Evolutionary conservation across 2,329 filamentous ascomycete species (phyloP), one percentile per base, ranked within the genome.

Genomic region (Zymoseptoria crescenta): DNA sequence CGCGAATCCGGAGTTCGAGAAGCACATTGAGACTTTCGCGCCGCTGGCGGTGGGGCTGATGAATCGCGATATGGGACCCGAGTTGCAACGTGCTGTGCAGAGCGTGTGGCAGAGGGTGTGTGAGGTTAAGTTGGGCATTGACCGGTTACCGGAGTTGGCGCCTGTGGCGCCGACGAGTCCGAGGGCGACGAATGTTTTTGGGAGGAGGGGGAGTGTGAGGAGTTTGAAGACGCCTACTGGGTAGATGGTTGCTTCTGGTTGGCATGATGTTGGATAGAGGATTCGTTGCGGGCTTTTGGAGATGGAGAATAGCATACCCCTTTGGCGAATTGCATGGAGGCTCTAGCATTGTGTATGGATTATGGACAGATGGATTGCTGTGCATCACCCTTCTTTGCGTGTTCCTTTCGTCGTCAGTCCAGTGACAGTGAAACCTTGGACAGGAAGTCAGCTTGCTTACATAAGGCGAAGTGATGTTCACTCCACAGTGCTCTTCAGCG

Each of bases 1-100:
- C 77, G 89, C 91, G 0, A 81, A 84, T 19, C 81, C 86, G 24
- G 89, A 89, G 50, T 99, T 99, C 68, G 83, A 83, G 56, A 85
- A 86, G 59, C 87, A 97, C 68, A 82, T 96, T 7, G 80, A 83
- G 52, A 85, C 85, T 3, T 97, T 99, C 74, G 96, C 96, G 70
- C 91, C 92, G 2, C 78, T 96, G 16, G 84, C 86, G 3, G 85
- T 97, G 0, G 91, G 95, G 56, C 77, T 99, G 16, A 79, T 99
- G 57, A 84, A 82, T 62, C 89, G 90, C 61, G 93, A 97, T 65
- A 81, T 96, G 66, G 89, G 86, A 9, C 72, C 81, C 1, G 94
- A 99, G 64, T 79, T 97, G 30, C 84, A 95, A 61, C 75, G 84
- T 8, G 88, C 89, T 1, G 80, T 99, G 49, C 86, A 96, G 62